Base-by-base conservation (phyloP, 2,329 filamentous ascomycete genomes). In the Colletotrichum acutatum region DNA sequence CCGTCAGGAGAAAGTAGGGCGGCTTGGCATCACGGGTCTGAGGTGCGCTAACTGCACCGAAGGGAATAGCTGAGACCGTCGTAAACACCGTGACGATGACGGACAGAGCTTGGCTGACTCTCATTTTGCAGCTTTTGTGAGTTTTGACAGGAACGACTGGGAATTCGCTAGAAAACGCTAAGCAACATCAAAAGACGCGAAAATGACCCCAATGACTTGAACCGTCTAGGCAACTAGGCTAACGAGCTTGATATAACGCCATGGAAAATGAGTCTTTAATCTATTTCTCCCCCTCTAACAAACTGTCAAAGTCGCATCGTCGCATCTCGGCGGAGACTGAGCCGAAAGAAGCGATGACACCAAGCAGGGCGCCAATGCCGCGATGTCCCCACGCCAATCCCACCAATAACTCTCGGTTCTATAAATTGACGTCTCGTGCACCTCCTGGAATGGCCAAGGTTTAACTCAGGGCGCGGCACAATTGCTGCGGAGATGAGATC, bases 1-100 rank as follows among this genome's bases (percentile, higher is more conserved):
- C 86, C 0, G 85, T 85, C 1, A 88, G 79, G 65, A 88, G 78
- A 74, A 88, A 87, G 52, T 83, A 84, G 0, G 85, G 83, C 0
- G 84, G 77, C 62, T 79, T 80, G n/a, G 54, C 49, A 34, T 61
- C 54, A 34, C 71, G 66, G 14, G 34, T 49, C 4, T 57, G 54
- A 4, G 54, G 14, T 5, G 19, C 56, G 19, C 46, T 30, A 7
- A 19, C 3, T 26, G 59, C n/a, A 14, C 53, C 8, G 5, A 66
- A 22, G 5, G 66, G 56, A 19, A 30, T 24, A 28, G 71, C 71
- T 22, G 69, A 68, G 28, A 58, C 69, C 1, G 63, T 19, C 16
- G 66, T 24, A 19, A 58, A 81, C 80, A 82, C 60, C 80, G 84
- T 24, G 28, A 37, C 66, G 22, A 73, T 34, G 16, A 28, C 32